phyloP scores from a whole-genome alignment of 352 stramenopile species.

The Globisporangium splendens region DNA sequence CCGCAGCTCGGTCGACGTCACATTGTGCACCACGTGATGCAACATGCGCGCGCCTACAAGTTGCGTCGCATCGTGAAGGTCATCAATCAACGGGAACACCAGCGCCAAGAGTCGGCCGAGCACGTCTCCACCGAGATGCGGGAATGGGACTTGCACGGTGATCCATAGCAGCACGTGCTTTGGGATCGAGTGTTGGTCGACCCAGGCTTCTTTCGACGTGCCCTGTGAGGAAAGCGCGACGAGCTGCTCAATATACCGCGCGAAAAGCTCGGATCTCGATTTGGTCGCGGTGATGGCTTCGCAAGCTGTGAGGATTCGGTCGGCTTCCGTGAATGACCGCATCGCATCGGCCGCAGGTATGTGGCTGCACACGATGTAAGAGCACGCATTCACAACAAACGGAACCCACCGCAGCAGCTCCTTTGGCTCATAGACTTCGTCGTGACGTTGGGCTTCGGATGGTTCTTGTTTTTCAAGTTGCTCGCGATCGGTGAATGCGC shows the following conservation, averaged over 20 bases:
- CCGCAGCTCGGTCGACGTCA: slow-evolving; percentile 69
- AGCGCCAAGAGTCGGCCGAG: slow-evolving; percentile 71
- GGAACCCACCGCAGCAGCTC: slow-evolving; percentile 34
- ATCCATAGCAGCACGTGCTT: slow-evolving; percentile 60
- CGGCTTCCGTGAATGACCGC: slow-evolving; percentile 17
- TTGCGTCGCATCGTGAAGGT: slow-evolving; percentile 60
- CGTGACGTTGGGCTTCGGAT: neutral
- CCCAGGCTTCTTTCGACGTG: slow-evolving; percentile 66
- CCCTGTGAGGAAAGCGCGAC: slow-evolving; percentile 47
- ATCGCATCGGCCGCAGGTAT: slow-evolving; percentile 25
- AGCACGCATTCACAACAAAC: slow-evolving; percentile 31
- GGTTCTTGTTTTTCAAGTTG: neutral
- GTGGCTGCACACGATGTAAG: slow-evolving; percentile 25
- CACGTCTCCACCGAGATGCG: slow-evolving; percentile 61
- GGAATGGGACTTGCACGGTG: slow-evolving; percentile 50
- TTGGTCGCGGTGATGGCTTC: slow-evolving; percentile 8
- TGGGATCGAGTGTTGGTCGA: slow-evolving; percentile 31
- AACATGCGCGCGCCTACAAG: slow-evolving; percentile 57
- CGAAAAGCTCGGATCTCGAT: slow-evolving; percentile 17
- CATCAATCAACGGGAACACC: slow-evolving; percentile 77
- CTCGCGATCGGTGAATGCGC: slow-evolving; percentile 14
- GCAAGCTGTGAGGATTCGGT: slow-evolving; percentile 22
- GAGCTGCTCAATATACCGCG: slow-evolving; percentile 32
- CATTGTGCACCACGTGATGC: slow-evolving; percentile 52
- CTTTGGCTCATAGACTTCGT: slow-evolving; percentile 4